A percentile compares a stretch with the other conserved stretches of the same genome.
These are phyloP conservation scores for Vitis rupestris DNA, from an alignment of 164 flowering plant genomes.

Conservation along the genomic window DNA sequence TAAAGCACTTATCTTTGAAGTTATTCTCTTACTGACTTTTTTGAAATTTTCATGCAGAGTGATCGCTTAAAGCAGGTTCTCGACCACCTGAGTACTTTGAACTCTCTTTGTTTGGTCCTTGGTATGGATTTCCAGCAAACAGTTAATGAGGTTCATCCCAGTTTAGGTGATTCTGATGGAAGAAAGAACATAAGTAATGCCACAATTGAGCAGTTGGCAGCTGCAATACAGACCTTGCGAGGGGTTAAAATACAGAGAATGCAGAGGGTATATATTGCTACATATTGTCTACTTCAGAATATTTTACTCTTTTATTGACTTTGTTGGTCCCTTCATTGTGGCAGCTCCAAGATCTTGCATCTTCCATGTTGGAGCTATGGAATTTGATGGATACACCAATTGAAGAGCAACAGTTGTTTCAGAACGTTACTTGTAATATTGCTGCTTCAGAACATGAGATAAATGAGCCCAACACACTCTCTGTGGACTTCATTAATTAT, in stretches of 20 bases:
- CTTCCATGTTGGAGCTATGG: constrained; percentile 88
- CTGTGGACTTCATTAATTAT: constrained; percentile 60
- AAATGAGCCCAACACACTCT: constrained; percentile 68
- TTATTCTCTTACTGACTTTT: background rate
- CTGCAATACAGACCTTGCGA: constrained; percentile 34
- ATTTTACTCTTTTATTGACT: background rate
- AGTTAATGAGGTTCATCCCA: constrained; percentile 36
- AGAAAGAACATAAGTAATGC: constrained; percentile 35
- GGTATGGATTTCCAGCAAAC: constrained; percentile 49
- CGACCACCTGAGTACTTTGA: constrained; percentile 31
- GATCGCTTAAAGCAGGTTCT: constrained; percentile 48
- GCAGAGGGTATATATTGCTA: constrained; percentile 38
- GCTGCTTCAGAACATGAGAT: constrained; percentile 87
- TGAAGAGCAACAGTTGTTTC: constrained; percentile 85
- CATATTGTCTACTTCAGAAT: background rate
- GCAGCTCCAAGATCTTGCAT: constrained; percentile 92
- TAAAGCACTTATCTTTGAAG: too few species aligned
- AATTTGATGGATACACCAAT: constrained; percentile 93
- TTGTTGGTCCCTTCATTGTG: background rate
- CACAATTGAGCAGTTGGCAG: constrained; percentile 40
- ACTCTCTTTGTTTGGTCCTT: constrained; percentile 48
- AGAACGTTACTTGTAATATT: constrained; percentile 71
- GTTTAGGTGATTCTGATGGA: constrained; percentile 32
- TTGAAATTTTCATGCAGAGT: constrained; percentile 34
- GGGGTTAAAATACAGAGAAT: constrained; percentile 60